phyloP scores from a whole-genome alignment of 192 early-diverging fungal species.

The Coemansia sp. region DNA sequence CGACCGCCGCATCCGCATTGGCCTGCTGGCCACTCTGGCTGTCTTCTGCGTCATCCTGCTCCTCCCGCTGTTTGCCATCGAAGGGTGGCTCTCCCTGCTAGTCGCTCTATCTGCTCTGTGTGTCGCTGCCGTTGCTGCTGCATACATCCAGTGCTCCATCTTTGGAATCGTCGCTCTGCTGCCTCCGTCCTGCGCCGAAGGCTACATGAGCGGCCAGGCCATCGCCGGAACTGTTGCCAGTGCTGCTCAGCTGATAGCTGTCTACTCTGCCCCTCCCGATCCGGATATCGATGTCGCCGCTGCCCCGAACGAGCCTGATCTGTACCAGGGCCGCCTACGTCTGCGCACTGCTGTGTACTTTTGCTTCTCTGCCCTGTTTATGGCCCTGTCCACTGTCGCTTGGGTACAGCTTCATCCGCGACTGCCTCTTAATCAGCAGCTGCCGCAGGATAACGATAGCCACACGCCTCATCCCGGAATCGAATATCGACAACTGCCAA shows the following conservation, averaged over 20 bases:
- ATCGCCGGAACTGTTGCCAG: conserved; percentile 69
- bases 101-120: conserved; percentile 55
- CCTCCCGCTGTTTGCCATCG: conserved; percentile 55
- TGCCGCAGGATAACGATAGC: background rate
- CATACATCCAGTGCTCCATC: conserved; percentile 67
- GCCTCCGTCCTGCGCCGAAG: conserved; percentile 66
- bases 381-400: conserved; percentile 25
- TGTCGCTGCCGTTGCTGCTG: conserved; percentile 59
- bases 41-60: conserved; percentile 57
- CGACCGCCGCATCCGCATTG: conserved; percentile 32
- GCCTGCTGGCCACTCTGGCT: conserved; percentile 54
- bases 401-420: conserved; percentile 34
- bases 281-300: background rate
- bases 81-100: conserved; percentile 43
- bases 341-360: conserved; percentile 39
- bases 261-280: conserved; percentile 10
- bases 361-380: conserved; percentile 26
- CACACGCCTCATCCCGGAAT: background rate
- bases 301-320: background rate
- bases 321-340: conserved; percentile 9
- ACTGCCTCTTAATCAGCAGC: conserved; percentile 2
- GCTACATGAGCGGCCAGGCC: conserved; percentile 67
- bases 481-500: background rate
- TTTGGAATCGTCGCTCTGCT: conserved; percentile 68
- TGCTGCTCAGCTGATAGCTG: conserved; percentile 61